Evolutionary conservation across 2,329 filamentous ascomycete species (phyloP).

Genomic region (Cladobotryum protrusum): DNA sequence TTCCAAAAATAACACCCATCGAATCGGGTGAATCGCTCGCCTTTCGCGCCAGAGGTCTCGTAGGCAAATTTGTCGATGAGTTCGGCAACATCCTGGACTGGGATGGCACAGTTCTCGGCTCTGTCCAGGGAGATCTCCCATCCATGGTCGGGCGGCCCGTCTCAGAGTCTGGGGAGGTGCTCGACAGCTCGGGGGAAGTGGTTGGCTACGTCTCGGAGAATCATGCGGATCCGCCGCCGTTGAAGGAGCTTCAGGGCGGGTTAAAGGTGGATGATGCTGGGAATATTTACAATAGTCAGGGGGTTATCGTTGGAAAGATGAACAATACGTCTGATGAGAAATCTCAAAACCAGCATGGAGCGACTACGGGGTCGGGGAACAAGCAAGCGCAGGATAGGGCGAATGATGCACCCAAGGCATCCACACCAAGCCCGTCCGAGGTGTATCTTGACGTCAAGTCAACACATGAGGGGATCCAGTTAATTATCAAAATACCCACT

Average conservation of each 20-base stretch:
- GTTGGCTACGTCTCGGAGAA: conserved; percentile 65
- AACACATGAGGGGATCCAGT: conserved; percentile 51
- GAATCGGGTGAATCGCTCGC: conserved; percentile 26
- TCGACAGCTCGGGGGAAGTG: conserved; percentile 74
- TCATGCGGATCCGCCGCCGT: conserved; percentile 42
- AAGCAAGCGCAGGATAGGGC: conserved; percentile 30
- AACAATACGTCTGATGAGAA: conserved; percentile 30
- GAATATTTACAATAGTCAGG: conserved; percentile 51
- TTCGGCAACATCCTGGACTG: conserved; percentile 48
- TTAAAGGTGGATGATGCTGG: conserved; percentile 51
- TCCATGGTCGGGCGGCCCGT: conserved; percentile 48
- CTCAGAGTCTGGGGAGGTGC: conserved; percentile 42
- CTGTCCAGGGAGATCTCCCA: conserved; percentile 48
- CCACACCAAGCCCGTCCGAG: conserved; percentile 41
- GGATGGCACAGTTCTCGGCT: conserved; percentile 45
- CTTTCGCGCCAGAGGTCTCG: conserved; percentile 35
- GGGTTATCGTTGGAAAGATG: conserved; percentile 57
- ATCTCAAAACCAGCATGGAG: background rate
- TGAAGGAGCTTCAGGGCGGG: conserved; percentile 46
- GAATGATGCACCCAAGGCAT: conserved; percentile 22
- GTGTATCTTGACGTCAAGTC: conserved; percentile 53
- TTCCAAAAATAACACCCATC: conserved; percentile 37
- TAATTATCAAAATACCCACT: conserved; percentile 52
- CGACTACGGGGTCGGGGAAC: background rate
- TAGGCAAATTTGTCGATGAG: conserved; percentile 45